Conservation (phyloP, 2,329 filamentous ascomycete genomes). For the Shiraia sp. region DNA sequence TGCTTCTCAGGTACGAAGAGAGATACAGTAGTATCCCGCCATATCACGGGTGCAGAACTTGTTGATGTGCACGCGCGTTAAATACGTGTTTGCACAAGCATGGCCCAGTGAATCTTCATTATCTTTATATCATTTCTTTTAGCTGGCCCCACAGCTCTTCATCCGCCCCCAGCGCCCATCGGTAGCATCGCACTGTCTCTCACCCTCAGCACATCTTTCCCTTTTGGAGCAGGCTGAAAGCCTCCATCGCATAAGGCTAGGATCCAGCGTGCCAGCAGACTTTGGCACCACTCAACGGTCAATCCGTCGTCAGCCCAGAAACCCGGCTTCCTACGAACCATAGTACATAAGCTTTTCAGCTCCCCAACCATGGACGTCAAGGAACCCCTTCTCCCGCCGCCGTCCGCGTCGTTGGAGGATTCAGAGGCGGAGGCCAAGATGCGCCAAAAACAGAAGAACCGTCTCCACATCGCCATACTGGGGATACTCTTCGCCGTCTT, state of each 20-base stretch:
- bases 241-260: slow-evolving; percentile 9
- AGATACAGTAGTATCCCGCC: background rate
- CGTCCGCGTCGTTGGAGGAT: slow-evolving; percentile 11
- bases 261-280: too few relatives aligned
- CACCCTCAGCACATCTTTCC: slow-evolving; percentile 13
- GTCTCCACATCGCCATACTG: slow-evolving; percentile 30
- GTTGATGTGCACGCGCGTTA: too few relatives aligned
- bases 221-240: slow-evolving; percentile 6
- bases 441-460: slow-evolving; percentile 24
- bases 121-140: too few relatives aligned
- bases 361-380: slow-evolving; percentile 33
- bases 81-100: too few relatives aligned
- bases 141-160: background rate
- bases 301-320: background rate
- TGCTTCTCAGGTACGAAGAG: too few relatives aligned
- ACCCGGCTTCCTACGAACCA: slow-evolving; percentile 1
- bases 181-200: too few relatives aligned
- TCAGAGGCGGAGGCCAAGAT: slow-evolving; percentile 14
- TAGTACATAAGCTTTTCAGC: slow-evolving; percentile 12
- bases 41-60: background rate
- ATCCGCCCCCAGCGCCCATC: background rate
- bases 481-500: slow-evolving; percentile 37
- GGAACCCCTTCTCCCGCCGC: slow-evolving; percentile 33
- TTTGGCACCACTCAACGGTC: too few relatives aligned
- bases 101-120: too few relatives aligned